Base-by-base conservation (phyloP, 805 yeast species). In the Pichia nanzhaoensis region DNA sequence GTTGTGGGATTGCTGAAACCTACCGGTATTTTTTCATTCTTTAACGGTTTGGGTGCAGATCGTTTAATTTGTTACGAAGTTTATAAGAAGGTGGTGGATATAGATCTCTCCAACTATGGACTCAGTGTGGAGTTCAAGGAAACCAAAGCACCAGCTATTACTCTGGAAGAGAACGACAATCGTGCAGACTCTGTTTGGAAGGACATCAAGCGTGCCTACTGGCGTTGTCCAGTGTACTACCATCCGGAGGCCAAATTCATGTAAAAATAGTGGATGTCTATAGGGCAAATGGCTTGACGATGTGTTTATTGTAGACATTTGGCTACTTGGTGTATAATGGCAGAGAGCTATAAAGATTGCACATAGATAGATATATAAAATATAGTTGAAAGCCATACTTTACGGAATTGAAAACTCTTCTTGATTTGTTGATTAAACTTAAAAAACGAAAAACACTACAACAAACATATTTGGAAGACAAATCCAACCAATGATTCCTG, bases 1-100 rank as follows among this genome's bases (percentile, higher is more conserved):
- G 72, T 86, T 5, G 95, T 88, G 17, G 97, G 96, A 0, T 66
- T 90, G 41, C 65, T 90, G 52, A 83, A 84, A 59, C 86, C 93
- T 7, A 75, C 77, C 30, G 98, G 97, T 8, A 74, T 79, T 1
- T 89, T 90, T 51, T 87, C 96, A 5, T 90, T 89, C 59, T 90
- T 90, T 73, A 91, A 90, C 57, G 98, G 98, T 0, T 70, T 85
- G 9, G 93, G 93, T 20, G 91, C 90, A 14, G 93, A 84, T 52
- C 68, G 89, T 54, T 74, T 78, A 54, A 70, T 83, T 13, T 77
- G 83, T 53, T 84, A 84, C 58, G 90, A 90, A 55, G 96, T 91
- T 8, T 90, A 91, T 69, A 82, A 78, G 61, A 75, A 79, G 55
- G 80, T 90, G 46, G 96, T 86, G 4, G 85, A 81, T 51, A 63